phyloP scores from a whole-genome alignment of 2,329 filamentous ascomycete species.

The Botryosphaeria agaves region DNA sequence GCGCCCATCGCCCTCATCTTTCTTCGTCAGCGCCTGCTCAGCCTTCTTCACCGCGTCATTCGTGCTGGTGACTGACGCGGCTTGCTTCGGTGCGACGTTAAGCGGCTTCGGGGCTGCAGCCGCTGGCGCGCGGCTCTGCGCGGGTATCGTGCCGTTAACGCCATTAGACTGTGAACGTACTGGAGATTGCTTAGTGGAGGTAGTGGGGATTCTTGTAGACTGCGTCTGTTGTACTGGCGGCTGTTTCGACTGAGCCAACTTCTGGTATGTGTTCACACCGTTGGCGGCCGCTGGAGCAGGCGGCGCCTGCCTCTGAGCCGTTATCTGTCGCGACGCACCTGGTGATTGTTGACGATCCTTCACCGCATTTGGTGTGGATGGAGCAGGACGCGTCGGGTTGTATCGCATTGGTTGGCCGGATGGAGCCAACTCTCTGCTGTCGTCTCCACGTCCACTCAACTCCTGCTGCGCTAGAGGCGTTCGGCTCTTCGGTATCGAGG shows the following conservation, averaged over 20 bases:
- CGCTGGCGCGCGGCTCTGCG: conserved; percentile 12
- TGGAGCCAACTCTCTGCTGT: conserved; percentile 33
- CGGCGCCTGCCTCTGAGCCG: conserved; percentile 71
- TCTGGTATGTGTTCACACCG: not conserved
- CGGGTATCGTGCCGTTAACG: conserved; percentile 17
- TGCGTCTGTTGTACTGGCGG: not conserved
- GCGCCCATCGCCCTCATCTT: conserved; percentile 51
- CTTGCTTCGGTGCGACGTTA: conserved; percentile 30
- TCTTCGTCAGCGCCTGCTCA: conserved; percentile 69
- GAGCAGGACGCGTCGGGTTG: conserved; percentile 71
- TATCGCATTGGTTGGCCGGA: too few species aligned
- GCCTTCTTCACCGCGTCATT: conserved; percentile 70
- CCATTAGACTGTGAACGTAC: conserved; percentile 22
- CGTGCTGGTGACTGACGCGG: conserved; percentile 29
- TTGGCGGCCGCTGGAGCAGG: conserved; percentile 36
- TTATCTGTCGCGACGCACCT: conserved; percentile 31
- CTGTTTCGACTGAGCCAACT: not conserved
- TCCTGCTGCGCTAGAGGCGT: conserved; percentile 77
- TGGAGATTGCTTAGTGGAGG: not conserved
- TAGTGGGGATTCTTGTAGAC: too few species aligned
- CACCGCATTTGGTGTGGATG: conserved; percentile 48
- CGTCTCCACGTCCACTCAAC: conserved; percentile 53
- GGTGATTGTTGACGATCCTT: conserved; percentile 31
- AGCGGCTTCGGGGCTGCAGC: conserved; percentile 37
- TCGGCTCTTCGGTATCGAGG: conserved; percentile 68